Base-by-base conservation (phyloP, 2,329 filamentous ascomycete genomes). In the Gremmenia infestans region DNA sequence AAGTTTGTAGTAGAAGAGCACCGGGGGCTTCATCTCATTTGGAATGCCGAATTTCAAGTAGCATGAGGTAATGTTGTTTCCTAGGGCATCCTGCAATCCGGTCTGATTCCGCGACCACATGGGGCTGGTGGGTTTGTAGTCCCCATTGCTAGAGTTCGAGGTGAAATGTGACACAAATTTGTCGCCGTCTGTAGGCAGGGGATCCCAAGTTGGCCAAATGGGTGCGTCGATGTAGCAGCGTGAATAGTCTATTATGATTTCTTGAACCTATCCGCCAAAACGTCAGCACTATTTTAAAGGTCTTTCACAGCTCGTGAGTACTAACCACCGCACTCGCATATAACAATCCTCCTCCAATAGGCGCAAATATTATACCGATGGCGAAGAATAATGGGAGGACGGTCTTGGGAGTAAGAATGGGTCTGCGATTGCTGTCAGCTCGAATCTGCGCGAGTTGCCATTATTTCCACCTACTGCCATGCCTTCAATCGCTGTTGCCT, bases 401-500 rank as follows among this genome's bases (percentile, higher is more conserved):
- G 47, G 91, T 96, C 76, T 96, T 96, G 2, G 93, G 93, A 3
- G 93, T 97, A 51, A 97, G 79, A 69, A 97, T 97, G 39, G 93
- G 93, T 76, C 90, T 94, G 72, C 60, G 50, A 32, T 59, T 25
- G 12, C 28, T 57, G 60, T 67, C 57, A 70, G 60, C 60, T 58
- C 28, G 28, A 37, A 37, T 50, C 32, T 37, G 42, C 51, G 50
- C 50, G 37, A 43, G 49, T 54, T 22, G 54, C 32, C 39, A 49
- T 54, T 53, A 53, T 36, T 53, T 53, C 55, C 52, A 64, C 91
- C 74, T 79, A 95, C 88, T 99, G 94, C 94, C 94, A 99, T 77
- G 94, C 94, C 76, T 97, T 97, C 73, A 99, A 76, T 71, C 94
- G 86, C 75, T 99, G 94, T 72, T 99, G 94, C 67, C 94, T 84